Evolutionary conservation across 441 rosid genomes (phyloP), one percentile per base, ranked within the genome.

Genomic region (Aleurites moluccanus): DNA sequence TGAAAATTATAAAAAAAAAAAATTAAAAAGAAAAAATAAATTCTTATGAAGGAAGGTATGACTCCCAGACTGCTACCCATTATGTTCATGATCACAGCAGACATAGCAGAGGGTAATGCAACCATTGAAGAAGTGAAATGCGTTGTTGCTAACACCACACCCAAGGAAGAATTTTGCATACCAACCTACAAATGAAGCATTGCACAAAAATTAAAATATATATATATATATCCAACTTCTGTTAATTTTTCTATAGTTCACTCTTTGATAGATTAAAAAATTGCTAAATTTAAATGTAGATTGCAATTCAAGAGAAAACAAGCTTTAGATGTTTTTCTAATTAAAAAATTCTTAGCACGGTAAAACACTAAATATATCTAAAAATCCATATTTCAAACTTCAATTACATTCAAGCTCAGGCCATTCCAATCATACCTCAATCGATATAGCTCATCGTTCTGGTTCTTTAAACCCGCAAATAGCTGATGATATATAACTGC

Each of bases 111-210:
- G 2, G 91, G 90, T 73, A 88, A 67, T n/a, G 90, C 88, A 62
- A 86, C 92, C 85, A 79, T 70, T 2, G 91, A 80, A n/a, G 89
- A 86, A n/a, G 83, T n/a, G 73, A 90, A 90, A 80, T 87, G 92
- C 27, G 89, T 25, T 45, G 94, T 78, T 5, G 92, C 91, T 75
- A 90, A 80, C 20, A 90, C 89, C 74, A 90, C 94, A 0, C 88
- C 92, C 49, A 90, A 72, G 4, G 94, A 83, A 50, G 92, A 90
- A 69, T 86, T 90, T 77, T 88, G 92, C 90, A 90, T 88, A 27
- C 91, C 94, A 67, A 90, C 86, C 94, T 90, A 84, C 45, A 70
- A 70, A 75, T 18, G 5, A 25, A 8, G 42, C 3, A 49, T 50
- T 13, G 45, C 16, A 4, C 13, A 0, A 9, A 42, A 42, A 42